Evolutionary conservation across 768 basidiomycete genomes (phyloP).

Genomic region (Sarcodon sp.): DNA sequence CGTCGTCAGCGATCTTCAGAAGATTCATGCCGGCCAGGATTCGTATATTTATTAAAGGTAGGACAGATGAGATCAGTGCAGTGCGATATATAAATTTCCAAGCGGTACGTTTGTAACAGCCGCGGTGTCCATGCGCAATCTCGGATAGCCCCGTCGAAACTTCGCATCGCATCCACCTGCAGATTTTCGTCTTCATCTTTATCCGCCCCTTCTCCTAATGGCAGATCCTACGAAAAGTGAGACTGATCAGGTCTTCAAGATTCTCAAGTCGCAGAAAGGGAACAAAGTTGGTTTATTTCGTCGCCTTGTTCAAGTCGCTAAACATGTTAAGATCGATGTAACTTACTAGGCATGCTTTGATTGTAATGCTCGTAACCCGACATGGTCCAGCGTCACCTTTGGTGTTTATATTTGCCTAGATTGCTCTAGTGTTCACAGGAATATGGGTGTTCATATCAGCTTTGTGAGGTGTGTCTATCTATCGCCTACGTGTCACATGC

Average conservation of each 20-base stretch:
- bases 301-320: not conserved
- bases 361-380: constrained; percentile 90
- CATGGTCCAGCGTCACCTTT: constrained; percentile 94
- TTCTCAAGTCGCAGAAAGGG: constrained; percentile 72
- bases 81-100: no score
- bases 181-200: not conserved
- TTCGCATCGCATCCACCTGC: no score
- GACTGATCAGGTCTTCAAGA: constrained; percentile 76
- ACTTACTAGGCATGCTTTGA: constrained; percentile 73
- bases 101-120: no score
- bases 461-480: constrained; percentile 70
- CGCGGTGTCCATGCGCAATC: no score
- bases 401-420: constrained; percentile 97
- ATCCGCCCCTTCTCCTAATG: constrained; percentile 25
- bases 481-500: constrained; percentile 1
- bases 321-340: not conserved
- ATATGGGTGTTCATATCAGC: constrained; percentile 96
- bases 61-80: no score
- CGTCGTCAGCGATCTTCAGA: no score
- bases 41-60: no score
- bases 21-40: no score
- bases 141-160: no score
- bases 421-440: constrained; percentile 90
- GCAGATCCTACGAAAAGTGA: constrained; percentile 75
- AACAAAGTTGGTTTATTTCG: constrained; percentile 49